phyloP scores from a whole-genome alignment of 2,329 filamentous ascomycete genomes.

The Ophiosphaerella narmari region DNA sequence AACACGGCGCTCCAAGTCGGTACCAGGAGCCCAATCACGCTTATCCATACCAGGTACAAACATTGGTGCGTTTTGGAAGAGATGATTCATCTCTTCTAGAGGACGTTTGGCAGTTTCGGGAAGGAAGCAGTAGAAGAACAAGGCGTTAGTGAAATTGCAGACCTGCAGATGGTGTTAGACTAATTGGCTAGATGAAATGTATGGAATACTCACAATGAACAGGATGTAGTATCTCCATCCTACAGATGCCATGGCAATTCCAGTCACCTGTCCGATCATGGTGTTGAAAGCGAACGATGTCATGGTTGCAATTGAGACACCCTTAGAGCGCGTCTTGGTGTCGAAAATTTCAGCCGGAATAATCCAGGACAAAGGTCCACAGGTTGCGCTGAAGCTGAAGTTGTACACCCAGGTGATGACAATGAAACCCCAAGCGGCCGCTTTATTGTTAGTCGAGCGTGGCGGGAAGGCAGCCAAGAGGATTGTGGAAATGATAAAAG shows the following conservation, averaged over 20 bases:
- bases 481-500: conserved; percentile 70
- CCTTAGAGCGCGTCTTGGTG: conserved; percentile 74
- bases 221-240: conserved; percentile 63
- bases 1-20: conserved; percentile 64
- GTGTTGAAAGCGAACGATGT: conserved; percentile 75
- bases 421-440: conserved; percentile 75
- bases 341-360: conserved; percentile 77
- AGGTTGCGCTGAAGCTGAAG: conserved; percentile 73
- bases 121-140: conserved; percentile 70
- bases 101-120: conserved; percentile 69
- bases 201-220: conserved; percentile 55
- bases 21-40: conserved; percentile 54
- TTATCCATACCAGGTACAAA: conserved; percentile 64
- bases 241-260: conserved; percentile 61
- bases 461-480: conserved; percentile 67
- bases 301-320: conserved; percentile 76
- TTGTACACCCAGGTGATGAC: conserved; percentile 80
- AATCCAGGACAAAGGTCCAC: conserved; percentile 69
- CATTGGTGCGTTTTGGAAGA: conserved; percentile 68
- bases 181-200: background rate
- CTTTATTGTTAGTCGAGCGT: conserved; percentile 52
- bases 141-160: conserved; percentile 70
- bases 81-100: conserved; percentile 70
- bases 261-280: conserved; percentile 72
- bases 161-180: conserved; percentile 43